These are phyloP conservation scores for Neophaeococcomyces aloes DNA, from an alignment of 2,329 filamentous ascomycete genomes.

Conservation along the genomic window DNA sequence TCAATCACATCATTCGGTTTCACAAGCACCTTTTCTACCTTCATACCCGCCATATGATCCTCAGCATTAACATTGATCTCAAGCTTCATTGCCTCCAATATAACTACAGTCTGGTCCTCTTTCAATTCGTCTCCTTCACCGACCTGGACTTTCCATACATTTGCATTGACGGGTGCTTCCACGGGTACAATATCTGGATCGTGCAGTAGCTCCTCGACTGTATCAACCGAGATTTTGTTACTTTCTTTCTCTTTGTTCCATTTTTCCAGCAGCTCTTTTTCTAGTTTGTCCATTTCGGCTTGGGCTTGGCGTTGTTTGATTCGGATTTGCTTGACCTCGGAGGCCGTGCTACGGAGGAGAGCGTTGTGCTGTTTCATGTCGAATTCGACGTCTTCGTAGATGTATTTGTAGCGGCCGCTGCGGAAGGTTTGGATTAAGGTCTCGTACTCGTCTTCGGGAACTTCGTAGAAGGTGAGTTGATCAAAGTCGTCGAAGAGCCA, in stretches of 20 bases:
- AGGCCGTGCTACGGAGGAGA: conserved; percentile 36
- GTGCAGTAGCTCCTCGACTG: conserved; percentile 40
- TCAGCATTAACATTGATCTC: conserved; percentile 39
- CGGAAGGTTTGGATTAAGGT: conserved; percentile 38
- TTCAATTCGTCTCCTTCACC: conserved; percentile 34
- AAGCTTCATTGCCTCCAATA: conserved; percentile 50
- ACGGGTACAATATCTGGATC: conserved; percentile 31
- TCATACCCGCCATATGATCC: conserved; percentile 21
- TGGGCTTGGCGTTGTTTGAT: conserved; percentile 39
- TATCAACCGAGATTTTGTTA: conserved; percentile 40
- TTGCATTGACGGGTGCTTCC: conserved; percentile 39
- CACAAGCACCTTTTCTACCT: conserved; percentile 31
- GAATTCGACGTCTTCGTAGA: conserved; percentile 41
- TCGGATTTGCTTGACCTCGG: conserved; percentile 40
- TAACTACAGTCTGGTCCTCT: conserved; percentile 34
- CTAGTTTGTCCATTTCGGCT: conserved; percentile 31
- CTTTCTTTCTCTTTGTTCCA: conserved; percentile 36
- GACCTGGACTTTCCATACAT: conserved; percentile 43
- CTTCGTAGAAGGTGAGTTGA: conserved; percentile 45
- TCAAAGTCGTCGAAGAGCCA: conserved; percentile 51
- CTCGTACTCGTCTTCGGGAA: conserved; percentile 44
- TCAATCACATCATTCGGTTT: conserved; percentile 32
- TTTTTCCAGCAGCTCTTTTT: conserved; percentile 28
- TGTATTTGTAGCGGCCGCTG: conserved; percentile 42
- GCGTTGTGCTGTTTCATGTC: conserved; percentile 47